Base-by-base conservation (phyloP, 805 yeast species). In the Kuraishia floccosa region DNA sequence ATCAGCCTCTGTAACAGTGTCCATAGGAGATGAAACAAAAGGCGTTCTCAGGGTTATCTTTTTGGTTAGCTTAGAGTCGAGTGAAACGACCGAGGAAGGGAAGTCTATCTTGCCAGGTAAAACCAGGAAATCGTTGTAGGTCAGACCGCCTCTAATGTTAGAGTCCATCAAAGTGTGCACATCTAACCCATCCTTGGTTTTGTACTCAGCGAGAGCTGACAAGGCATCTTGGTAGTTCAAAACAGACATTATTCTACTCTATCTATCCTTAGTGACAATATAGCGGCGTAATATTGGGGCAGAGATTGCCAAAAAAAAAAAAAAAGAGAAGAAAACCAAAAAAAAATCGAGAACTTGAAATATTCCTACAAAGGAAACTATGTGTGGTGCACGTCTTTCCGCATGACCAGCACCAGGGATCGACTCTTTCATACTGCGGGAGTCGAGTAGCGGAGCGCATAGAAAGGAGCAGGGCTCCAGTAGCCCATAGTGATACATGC, bases 1-100 rank as follows among this genome's bases (percentile, higher is more conserved):
- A 38, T 78, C 83, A 39, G 86, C 64, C 69, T 91, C 98, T 35
- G 98, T 91, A 43, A 91, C 98, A 30, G 98, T 91, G 64, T 91
- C 98, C 98, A 91, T 91, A 46, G 98, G 98, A 49, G 97, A 85
- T 14, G 97, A 89, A 37, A 91, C 89, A 44, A 91, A 85, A 35
- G 98, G 98, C 28, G 95, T 67, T 67, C 81, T 86, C 60, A 91
- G 68, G 34, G 91, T 60, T 67, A 91, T 91, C 52, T 79, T 81
- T 67, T 81, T 87, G 52, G 98, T 89, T 59, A 91, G 68, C 58
- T 72, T 81, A 41, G 95, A 71, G 46, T 87, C 95, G 54, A 89
- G 68, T 30, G 64, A 60, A 38, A 91, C 96, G 15, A 46, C 62
- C 32, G 78, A 67, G 19, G 96, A 73, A 39, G 96, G 83, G 66